Evolutionary conservation across 192 early-diverging fungal species (phyloP).

Genomic region (Endogone sp.): DNA sequence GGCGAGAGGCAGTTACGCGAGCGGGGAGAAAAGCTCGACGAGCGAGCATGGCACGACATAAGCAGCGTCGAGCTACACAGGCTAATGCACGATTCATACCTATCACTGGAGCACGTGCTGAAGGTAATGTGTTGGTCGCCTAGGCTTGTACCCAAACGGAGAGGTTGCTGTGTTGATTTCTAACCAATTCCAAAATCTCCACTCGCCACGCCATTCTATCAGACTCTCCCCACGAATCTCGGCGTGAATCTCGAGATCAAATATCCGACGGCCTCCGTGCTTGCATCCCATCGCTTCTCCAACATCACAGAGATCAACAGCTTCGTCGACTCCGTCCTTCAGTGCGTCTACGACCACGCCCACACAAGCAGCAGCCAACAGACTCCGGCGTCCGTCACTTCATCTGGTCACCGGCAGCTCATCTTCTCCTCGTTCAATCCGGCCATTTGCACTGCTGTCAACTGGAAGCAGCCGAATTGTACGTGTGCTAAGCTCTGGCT

Average conservation of each 20-base stretch:
- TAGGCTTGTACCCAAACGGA: too few species aligned
- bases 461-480: slow-evolving; percentile 99
- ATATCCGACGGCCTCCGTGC: slow-evolving; percentile 75
- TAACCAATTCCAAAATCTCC: slow-evolving; percentile 1
- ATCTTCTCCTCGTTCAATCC: slow-evolving; percentile 94
- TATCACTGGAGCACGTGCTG: slow-evolving; percentile 70
- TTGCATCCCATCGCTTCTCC: slow-evolving; percentile 38
- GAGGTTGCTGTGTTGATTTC: background rate
- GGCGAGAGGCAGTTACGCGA: slow-evolving; percentile 23
- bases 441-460: slow-evolving; percentile 85
- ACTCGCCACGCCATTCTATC: too few species aligned
- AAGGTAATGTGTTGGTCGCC: slow-evolving; percentile 65
- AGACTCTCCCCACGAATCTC: slow-evolving; percentile 65
- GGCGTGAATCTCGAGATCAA: slow-evolving; percentile 87
- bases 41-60: slow-evolving; percentile 5
- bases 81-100: slow-evolving; percentile 18
- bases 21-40: slow-evolving; percentile 16
- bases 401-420: slow-evolving; percentile 45
- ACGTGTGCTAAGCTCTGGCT: slow-evolving; percentile 21
- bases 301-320: slow-evolving; percentile 72
- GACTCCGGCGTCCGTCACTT: slow-evolving; percentile 13
- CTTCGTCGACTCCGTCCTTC: slow-evolving; percentile 86
- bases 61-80: slow-evolving; percentile 5
- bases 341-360: slow-evolving; percentile 79
- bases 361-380: slow-evolving; percentile 25